Base-by-base conservation (phyloP, 1,284 basidiomycete genomes). In the Trichosporon asahii region DNA sequence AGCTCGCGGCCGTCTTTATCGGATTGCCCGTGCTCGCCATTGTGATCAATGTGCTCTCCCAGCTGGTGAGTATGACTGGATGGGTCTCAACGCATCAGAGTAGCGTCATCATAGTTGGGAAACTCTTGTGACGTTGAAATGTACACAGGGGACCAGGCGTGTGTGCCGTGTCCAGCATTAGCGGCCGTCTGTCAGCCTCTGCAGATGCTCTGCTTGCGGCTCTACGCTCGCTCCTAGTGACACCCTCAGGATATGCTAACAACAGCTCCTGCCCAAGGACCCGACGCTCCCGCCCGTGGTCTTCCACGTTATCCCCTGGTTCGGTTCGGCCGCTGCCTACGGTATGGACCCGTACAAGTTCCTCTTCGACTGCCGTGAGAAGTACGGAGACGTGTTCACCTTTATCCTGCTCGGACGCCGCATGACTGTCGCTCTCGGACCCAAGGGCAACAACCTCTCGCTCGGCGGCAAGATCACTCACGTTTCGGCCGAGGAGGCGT, bases 401-500 rank as follows among this genome's bases (percentile, higher is more conserved):
- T 98, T 96, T 82, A 86, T 94, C 64, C 86, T 99, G 9, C 85
- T 98, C 60, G 96, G 96, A 60, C 89, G 94, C 71, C 89, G 89
- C 68, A 89, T 98, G 75, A 98, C 96, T 0, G 95, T 96, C 68
- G 91, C 94, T 1, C 87, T 99, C 29, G 93, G 95, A 44, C 87
- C 94, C 49, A 92, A 93, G 82, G 97, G 97, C 29, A 96, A 93
- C 83, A 95, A 98, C 85, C 91, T 98, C 75, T 87, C 98, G 70
- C 88, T 99, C 35, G 96, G 97, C 71, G 97, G 96, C 57, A 96
- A 95, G 85, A 89, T 94, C 57, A 90, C 90, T 1, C 90, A 94
- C 60, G 90, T 99, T 71, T 96, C 92, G 57, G 97, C 97, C 0
- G 97, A 99, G 84, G 94, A 96, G 73, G 96, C 95, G 8, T 99